These are phyloP conservation scores for Puccinia novopanici DNA, from an alignment of 1,284 basidiomycete genomes.

Conservation along the genomic window DNA sequence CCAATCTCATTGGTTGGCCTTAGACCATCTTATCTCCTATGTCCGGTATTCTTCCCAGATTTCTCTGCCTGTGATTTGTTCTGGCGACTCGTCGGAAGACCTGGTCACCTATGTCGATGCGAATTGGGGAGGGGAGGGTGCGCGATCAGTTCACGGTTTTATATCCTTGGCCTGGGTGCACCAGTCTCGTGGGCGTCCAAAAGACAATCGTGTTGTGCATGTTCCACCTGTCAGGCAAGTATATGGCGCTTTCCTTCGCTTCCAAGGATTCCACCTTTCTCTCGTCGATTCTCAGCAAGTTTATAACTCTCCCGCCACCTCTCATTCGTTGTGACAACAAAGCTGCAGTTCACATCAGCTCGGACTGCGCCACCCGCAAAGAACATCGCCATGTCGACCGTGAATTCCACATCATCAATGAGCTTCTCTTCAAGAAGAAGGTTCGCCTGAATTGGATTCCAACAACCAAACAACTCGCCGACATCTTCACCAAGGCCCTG, in stretches of 20 bases:
- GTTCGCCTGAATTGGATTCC: not conserved
- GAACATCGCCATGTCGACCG: too few relatives aligned
- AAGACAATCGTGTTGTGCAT: slow-evolving; percentile 1
- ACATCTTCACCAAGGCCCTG: too few relatives aligned
- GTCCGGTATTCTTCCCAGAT: not conserved
- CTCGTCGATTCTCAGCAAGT: not conserved
- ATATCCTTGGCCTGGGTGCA: not conserved
- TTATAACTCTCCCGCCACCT: not conserved
- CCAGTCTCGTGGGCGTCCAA: not conserved
- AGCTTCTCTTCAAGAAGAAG: not conserved
- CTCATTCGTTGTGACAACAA: not conserved
- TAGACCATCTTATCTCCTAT: not conserved
- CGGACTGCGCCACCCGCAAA: too few relatives aligned
- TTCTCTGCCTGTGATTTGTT: too few relatives aligned
- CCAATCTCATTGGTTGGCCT: too few relatives aligned
- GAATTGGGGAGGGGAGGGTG: too few relatives aligned
- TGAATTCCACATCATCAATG: slow-evolving; percentile 21
- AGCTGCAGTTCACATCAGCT: not conserved
- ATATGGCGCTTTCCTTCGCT: slow-evolving; percentile 15
- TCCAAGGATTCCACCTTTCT: not conserved
- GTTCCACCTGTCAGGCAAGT: slow-evolving; percentile 22
- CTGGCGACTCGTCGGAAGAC: too few relatives aligned
- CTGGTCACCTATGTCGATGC: not conserved
- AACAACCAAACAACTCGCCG: too few relatives aligned
- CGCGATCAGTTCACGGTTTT: too few relatives aligned